A percentile compares a stretch with the other conserved stretches of the same genome.
These are phyloP conservation scores for Ophiostoma quercus DNA, from an alignment of 2,329 filamentous ascomycete genomes.

Conservation along the genomic window DNA sequence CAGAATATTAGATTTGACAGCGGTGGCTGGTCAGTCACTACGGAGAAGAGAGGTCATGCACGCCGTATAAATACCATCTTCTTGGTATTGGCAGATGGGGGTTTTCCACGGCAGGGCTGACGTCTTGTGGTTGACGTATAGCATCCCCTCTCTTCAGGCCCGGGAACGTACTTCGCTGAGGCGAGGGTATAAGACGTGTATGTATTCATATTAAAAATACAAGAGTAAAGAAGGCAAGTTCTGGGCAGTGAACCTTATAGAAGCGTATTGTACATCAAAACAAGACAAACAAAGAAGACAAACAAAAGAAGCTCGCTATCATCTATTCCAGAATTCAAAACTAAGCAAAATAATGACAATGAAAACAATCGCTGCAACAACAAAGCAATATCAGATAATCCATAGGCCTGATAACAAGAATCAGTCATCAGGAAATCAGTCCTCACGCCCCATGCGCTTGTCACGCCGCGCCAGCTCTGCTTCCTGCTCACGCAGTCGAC, in stretches of 20 bases:
- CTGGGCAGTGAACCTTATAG: background rate
- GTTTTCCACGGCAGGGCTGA: too few relatives aligned
- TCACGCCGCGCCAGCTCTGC: conserved; percentile 28
- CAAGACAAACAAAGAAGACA: background rate
- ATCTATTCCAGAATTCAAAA: background rate
- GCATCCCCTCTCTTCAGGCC: too few relatives aligned
- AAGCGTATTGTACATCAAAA: background rate
- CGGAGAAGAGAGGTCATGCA: too few relatives aligned
- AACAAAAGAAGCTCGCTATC: conserved; percentile 1
- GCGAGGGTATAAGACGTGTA: background rate
- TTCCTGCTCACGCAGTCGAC: conserved; percentile 62
- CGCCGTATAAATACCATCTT: too few relatives aligned
- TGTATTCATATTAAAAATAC: background rate
- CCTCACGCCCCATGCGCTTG: conserved; percentile 18
- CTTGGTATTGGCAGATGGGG: too few relatives aligned
- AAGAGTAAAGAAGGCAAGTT: background rate
- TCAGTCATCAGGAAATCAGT: background rate
- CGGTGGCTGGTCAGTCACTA: background rate
- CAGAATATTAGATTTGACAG: background rate
- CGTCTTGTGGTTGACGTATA: too few relatives aligned
- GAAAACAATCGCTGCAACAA: background rate
- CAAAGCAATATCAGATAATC: conserved; percentile 10
- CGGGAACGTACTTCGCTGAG: too few relatives aligned
- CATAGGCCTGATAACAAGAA: too few relatives aligned
- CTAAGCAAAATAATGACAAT: conserved; percentile 10